Percentiles rank a stretch among this genome's conserved stretches.
Conservation (phyloP, 2,329 filamentous ascomycete genomes). For the Sclerotinia spermophila region DNA sequence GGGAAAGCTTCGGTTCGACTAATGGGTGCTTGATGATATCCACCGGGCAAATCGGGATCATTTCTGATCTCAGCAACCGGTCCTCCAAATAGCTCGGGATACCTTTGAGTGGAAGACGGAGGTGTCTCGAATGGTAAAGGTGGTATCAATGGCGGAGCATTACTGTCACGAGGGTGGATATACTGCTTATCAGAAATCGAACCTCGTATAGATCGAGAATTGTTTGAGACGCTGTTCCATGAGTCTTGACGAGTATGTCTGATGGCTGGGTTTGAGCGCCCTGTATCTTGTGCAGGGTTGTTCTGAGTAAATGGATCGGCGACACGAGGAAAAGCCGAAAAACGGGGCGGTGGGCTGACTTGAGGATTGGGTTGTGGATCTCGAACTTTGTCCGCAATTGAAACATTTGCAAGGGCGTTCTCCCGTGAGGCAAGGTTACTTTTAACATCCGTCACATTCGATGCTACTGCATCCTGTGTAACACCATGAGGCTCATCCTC, state of each 20-base stretch:
- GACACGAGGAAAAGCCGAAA: conserved; percentile 8
- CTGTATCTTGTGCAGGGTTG: not conserved
- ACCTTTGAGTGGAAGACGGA: conserved; percentile 50
- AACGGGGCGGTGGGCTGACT: not conserved
- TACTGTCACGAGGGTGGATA: not conserved
- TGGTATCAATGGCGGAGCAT: conserved; percentile 7
- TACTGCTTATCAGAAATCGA: conserved; percentile 2
- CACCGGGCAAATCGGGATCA: conserved; percentile 29
- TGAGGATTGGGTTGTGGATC: not conserved
- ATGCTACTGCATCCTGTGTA: not conserved
- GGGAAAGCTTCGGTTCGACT: conserved; percentile 37
- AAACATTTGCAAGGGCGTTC: not conserved
- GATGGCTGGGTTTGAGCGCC: not conserved
- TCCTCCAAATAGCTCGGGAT: conserved; percentile 46
- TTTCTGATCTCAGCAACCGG: conserved; percentile 27
- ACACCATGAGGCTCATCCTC: not conserved
- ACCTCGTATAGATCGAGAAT: not conserved
- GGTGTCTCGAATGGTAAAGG: conserved; percentile 42
- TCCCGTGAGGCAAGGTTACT: not conserved
- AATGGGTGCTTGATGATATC: conserved; percentile 33
- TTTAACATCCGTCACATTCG: not conserved
- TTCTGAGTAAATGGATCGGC: not conserved
- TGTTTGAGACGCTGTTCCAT: not conserved
- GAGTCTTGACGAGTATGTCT: not conserved
- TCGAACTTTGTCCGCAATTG: not conserved